Evolutionary conservation across 495 filamentous ascomycete genomes (phyloP).

Genomic region (Xylaria palmicola): DNA sequence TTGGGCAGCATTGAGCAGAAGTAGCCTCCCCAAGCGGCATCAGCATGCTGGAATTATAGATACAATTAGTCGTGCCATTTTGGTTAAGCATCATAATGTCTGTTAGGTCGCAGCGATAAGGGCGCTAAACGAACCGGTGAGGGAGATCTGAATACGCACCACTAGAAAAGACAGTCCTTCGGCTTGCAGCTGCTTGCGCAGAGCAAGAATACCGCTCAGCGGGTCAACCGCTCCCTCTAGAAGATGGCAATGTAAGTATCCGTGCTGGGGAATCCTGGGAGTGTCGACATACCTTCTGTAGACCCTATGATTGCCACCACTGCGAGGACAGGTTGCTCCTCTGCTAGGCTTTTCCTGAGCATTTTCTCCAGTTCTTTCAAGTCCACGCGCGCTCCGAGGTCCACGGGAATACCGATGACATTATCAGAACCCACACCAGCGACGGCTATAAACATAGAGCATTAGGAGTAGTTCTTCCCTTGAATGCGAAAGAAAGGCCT

Average conservation of each 20-base stretch:
- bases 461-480: conserved; percentile 1
- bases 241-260: background rate
- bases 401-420: conserved; percentile 37
- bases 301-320: conserved; percentile 32
- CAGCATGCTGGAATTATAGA: too few relatives aligned
- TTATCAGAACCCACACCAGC: conserved; percentile 44
- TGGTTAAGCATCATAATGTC: too few relatives aligned
- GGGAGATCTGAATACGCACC: too few relatives aligned
- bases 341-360: conserved; percentile 31
- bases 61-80: too few relatives aligned
- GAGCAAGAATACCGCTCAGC: conserved; percentile 34
- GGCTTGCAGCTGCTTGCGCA: conserved; percentile 39
- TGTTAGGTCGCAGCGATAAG: too few relatives aligned
- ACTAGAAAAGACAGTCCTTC: conserved; percentile 43
- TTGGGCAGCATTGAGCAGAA: conserved; percentile 44
- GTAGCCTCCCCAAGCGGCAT: conserved; percentile 54
- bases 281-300: conserved; percentile 24
- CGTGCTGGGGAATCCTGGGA: background rate
- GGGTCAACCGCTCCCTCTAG: conserved; percentile 43
- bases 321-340: conserved; percentile 31
- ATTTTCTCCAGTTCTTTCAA: conserved; percentile 28
- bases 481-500: conserved; percentile 4
- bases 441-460: conserved; percentile 28
- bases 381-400: conserved; percentile 40
- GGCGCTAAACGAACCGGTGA: too few relatives aligned